A percentile compares a stretch with the other conserved stretches of the same genome.
Evolutionary conservation across 2,329 filamentous ascomycete genomes (phyloP).

Genomic region (Stagonosporopsis cucurbitacearum): DNA sequence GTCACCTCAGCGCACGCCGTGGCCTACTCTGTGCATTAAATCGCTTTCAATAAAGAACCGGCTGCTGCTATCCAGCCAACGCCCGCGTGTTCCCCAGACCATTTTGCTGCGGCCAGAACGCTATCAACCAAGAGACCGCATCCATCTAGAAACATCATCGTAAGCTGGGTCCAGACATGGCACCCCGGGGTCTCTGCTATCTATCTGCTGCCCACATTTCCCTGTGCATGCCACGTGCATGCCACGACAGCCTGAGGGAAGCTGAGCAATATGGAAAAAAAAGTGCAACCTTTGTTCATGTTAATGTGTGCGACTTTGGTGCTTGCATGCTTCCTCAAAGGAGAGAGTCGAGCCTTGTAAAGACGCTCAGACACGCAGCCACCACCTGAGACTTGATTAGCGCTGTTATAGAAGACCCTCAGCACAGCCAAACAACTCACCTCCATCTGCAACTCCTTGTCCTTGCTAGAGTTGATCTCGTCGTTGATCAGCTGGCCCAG

Average conservation of each 20-base stretch:
- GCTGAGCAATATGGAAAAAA: not conserved
- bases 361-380: conserved; percentile 94
- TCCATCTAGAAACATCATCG: conserved; percentile 12
- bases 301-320: conserved; percentile 19
- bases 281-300: conserved; percentile 1
- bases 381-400: conserved; percentile 64
- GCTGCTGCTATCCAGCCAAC: conserved; percentile 28
- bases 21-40: conserved; percentile 19
- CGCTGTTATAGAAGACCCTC: not conserved
- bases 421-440: conserved; percentile 59
- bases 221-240: too few relatives aligned
- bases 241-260: not conserved
- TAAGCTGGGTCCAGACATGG: not conserved
- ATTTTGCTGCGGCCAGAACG: conserved; percentile 38
- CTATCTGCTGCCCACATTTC: not conserved
- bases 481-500: conserved; percentile 85
- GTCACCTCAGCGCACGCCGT: not conserved
- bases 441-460: conserved; percentile 95
- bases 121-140: conserved; percentile 32
- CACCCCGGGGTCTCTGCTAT: conserved; percentile 2
- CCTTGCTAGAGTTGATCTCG: conserved; percentile 84
- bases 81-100: conserved; percentile 30
- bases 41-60: conserved; percentile 31
- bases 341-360: conserved; percentile 94
- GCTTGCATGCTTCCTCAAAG: conserved; percentile 69